Evolutionary conservation across 495 filamentous ascomycete genomes (phyloP).

Genomic region (Penicillium salamii): DNA sequence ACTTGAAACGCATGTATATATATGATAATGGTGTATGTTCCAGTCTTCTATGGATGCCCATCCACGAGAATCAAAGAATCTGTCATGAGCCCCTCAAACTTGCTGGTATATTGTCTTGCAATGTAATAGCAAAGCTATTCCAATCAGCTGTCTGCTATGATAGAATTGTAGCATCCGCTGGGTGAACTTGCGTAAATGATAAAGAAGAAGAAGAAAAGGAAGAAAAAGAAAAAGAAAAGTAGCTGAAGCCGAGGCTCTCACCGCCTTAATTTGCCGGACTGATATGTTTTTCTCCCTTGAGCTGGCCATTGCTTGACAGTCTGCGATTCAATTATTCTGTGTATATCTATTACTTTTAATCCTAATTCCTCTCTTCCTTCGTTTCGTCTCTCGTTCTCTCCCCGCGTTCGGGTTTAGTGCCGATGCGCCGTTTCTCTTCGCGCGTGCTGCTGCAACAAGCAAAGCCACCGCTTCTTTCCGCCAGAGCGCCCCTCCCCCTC

Average conservation of each 20-base stretch:
- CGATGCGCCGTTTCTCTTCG: slow-evolving; percentile 41
- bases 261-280: slow-evolving; percentile 20
- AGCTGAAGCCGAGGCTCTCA: slow-evolving; percentile 1
- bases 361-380: slow-evolving; percentile 8
- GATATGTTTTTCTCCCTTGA: slow-evolving; percentile 11
- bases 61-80: slow-evolving; percentile 24
- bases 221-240: slow-evolving; percentile 10
- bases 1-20: too few relatives aligned
- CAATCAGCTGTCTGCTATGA: slow-evolving; percentile 29
- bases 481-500: slow-evolving; percentile 34
- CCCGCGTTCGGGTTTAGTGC: slow-evolving; percentile 15
- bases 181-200: slow-evolving; percentile 30
- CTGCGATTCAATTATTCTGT: slow-evolving; percentile 13
- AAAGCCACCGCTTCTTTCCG: slow-evolving; percentile 42
- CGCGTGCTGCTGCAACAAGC: slow-evolving; percentile 37
- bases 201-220: slow-evolving; percentile 22
- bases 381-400: slow-evolving; percentile 6
- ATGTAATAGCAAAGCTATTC: slow-evolving; percentile 26
- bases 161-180: slow-evolving; percentile 25
- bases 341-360: slow-evolving; percentile 15
- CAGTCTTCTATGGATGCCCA: slow-evolving; percentile 52
- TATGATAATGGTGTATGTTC: slow-evolving; percentile 28
- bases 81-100: slow-evolving; percentile 52
- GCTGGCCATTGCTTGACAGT: slow-evolving; percentile 17
- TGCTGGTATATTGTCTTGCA: slow-evolving; percentile 44